Evolutionary conservation across 2,329 filamentous ascomycete genomes (phyloP).

Genomic region (Clonostachys solani): DNA sequence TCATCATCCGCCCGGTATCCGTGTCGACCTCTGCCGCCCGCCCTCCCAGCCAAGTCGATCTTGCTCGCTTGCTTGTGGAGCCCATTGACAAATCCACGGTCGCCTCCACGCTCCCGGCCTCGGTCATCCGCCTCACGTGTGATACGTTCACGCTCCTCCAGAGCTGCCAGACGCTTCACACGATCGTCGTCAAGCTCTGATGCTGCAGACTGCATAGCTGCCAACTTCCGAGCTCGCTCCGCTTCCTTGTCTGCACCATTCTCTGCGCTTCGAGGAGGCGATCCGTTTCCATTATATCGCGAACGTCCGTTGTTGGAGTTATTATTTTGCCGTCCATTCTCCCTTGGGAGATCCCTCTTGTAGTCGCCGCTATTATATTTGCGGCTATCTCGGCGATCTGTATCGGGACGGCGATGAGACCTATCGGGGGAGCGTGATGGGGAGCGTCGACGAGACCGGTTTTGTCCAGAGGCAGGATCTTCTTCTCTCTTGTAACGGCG

Average conservation of each 20-base stretch:
- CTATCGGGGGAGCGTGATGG: conserved; percentile 5
- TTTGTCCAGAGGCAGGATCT: conserved; percentile 16
- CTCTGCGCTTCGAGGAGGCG: conserved; percentile 11
- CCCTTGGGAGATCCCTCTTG: conserved; percentile 1
- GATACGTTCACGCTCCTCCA: conserved; percentile 61
- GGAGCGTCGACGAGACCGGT: conserved; percentile 22
- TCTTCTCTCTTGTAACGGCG: not conserved
- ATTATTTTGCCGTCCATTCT: no score
- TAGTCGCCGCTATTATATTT: conserved; percentile 1
- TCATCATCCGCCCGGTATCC: conserved; percentile 42
- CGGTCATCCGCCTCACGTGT: conserved; percentile 64
- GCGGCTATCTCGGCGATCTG: conserved; percentile 13
- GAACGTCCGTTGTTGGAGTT: conserved; percentile 1
- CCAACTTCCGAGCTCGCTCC: conserved; percentile 62
- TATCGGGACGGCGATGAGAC: conserved; percentile 2
- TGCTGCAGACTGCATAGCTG: conserved; percentile 70
- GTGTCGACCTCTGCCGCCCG: conserved; percentile 39
- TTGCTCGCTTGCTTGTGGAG: conserved; percentile 56
- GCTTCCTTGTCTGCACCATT: conserved; percentile 34
- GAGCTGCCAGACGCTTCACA: conserved; percentile 59
- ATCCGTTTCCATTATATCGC: conserved; percentile 7
- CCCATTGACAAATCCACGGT: conserved; percentile 59
- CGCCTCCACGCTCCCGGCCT: conserved; percentile 58
- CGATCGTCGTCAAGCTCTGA: conserved; percentile 68
- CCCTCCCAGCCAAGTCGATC: conserved; percentile 45